Evolutionary conservation across 2,329 filamentous ascomycete species (phyloP), one percentile per base, ranked within the genome.

Genomic region (Colletotrichum zoysiae): DNA sequence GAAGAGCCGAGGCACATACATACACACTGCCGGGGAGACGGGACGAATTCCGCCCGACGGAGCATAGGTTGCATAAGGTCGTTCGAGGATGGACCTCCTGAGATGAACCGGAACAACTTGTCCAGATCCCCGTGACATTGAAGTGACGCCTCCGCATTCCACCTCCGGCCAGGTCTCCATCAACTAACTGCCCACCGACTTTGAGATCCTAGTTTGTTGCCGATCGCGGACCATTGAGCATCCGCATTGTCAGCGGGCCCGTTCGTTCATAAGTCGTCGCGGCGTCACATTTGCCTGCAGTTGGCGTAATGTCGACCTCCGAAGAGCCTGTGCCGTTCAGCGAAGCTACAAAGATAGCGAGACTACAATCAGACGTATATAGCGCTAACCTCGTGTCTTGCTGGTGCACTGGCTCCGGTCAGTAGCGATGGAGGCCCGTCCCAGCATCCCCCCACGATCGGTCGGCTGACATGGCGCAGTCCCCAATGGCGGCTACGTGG

Each of bases 401-500:
- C 0, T 79, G 74, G 57, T 76, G 74, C 65, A 78, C 78, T 26
- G 78, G 77, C 8, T 74, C 76, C 26, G 78, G 71, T 72, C 18
- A 40, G 55, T 70, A 3, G 46, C n/a, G n/a, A n/a, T 9, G 12
- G 1, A n/a, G 12, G 2, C 18, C 38, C 38, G 44, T n/a, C 40
- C 4, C 20, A n/a, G 26, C 35, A 23, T 40, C 23, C 16, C 12
- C 12, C 20, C n/a, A 5, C n/a, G 30, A 23, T 11, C 48, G 6
- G 35, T 35, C 50, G 1, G 66, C 44, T 65, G 59, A 72, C 48
- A 9, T 3, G 4, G 8, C 20, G 5, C 59, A 82, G 81, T 86
- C 18, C 84, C 84, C 2, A 84, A 86, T 67, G 84, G 85, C 70
- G 84, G 85, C 51, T 86, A 85, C 67, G 80, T 85, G 1, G 81